Conservation (phyloP, 345 rosid genomes). For the Carallia pectinifolia region DNA sequence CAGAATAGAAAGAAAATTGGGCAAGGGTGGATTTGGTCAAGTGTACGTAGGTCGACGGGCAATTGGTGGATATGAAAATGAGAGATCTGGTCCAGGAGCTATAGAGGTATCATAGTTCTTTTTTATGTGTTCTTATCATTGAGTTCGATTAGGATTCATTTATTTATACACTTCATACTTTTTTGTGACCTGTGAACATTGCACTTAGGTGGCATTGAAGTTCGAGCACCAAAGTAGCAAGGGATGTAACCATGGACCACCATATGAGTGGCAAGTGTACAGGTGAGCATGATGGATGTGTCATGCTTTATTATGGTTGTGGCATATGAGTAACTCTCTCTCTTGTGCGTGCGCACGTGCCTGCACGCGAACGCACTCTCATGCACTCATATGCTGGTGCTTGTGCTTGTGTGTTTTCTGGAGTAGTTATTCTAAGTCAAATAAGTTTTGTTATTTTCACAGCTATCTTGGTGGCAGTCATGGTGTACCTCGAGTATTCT, state of each 20-base stretch:
- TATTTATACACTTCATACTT: background rate
- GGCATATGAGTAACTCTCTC: background rate
- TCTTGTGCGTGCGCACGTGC: background rate
- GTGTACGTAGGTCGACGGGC: slow-evolving; percentile 90
- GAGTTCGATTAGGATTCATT: slow-evolving; percentile 1
- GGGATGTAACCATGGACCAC: slow-evolving; percentile 89
- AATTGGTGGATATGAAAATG: slow-evolving; percentile 61
- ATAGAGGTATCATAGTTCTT: slow-evolving; percentile 47
- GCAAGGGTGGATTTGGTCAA: slow-evolving; percentile 99
- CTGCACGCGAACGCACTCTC: no score
- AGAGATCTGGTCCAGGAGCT: slow-evolving; percentile 61
- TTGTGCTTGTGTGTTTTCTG: no score
- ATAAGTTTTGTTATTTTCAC: background rate
- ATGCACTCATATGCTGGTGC: no score
- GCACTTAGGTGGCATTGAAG: slow-evolving; percentile 75
- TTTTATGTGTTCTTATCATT: background rate
- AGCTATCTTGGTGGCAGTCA: slow-evolving; percentile 50
- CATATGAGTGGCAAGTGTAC: slow-evolving; percentile 96
- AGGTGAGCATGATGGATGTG: slow-evolving; percentile 40
- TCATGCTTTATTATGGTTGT: slow-evolving; percentile 4
- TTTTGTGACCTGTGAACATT: background rate
- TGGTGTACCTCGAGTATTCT: slow-evolving; percentile 80
- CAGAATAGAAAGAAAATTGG: slow-evolving; percentile 81
- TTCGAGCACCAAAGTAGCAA: slow-evolving; percentile 82
- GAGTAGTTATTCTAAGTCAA: slow-evolving; percentile 3